Evolutionary conservation across 352 stramenopile species (phyloP), one percentile per base, ranked within the genome.

Genomic region (Thalassiosira hispida): DNA sequence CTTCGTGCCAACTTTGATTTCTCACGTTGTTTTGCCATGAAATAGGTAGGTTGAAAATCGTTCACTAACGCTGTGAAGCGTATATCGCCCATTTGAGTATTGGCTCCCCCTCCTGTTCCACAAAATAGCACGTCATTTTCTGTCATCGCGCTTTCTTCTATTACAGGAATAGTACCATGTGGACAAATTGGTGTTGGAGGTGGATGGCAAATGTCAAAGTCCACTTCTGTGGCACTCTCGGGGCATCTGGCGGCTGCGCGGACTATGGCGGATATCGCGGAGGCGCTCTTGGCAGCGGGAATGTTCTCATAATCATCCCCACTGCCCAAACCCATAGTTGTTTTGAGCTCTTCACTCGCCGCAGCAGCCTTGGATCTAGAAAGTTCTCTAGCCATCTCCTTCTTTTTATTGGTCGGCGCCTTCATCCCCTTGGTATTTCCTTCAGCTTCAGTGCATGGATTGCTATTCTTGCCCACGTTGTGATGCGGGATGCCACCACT

Each of bases 11-110:
- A 79, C 40, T 86, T 44, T 20, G 88, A 86, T 64, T 93, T 93
- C 55, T 93, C 86, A 61, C 90, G 90, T 12, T 86, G 76, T 35
- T 80, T 64, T 6, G 85, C 86, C 77, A 92, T 77, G 27, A 93
- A 79, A 63, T 93, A 93, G 14, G 81, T 92, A 1, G 88, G 88
- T 65, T 93, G 88, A 40, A 92, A 91, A 16, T 92, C 88, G 55
- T 88, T 76, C 0, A 93, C 88, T 8, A 93, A 63, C 29, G 89
- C 83, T 18, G 86, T 77, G 63, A 90, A 93, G 33, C 86, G 76
- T 27, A 84, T 76, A 68, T 93, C 92, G 0, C 88, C 88, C 76
- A 92, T 83, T 73, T 93, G 88, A 6, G 86, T 90, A 63, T 93
- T 93, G 0, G 88, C 92, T 14, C 88, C 88, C 27, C 88, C 88